Base-by-base conservation (phyloP, 305 asterid species). In the Ruellia speciosa region DNA sequence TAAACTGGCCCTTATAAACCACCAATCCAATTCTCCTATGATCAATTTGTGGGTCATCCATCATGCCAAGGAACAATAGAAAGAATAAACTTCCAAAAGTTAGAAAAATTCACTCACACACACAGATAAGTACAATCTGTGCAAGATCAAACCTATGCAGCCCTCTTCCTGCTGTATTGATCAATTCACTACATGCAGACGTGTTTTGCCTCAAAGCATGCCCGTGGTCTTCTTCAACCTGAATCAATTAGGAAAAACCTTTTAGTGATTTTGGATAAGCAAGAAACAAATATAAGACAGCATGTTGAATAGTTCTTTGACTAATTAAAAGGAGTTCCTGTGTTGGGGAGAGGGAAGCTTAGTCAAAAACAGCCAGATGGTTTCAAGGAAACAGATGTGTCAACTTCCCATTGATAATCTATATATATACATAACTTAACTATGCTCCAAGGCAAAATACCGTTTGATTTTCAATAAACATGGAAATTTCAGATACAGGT, bases 151-250 rank as follows among this genome's bases (percentile, higher is more conserved):
- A 86, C 97, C 97, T 85, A 63, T 79, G 78, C 50, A 89, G 79
- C 64, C 88, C 94, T 67, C 92, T 76, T 77, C 81, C 81, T 12
- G 90, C 81, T 58, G 73, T 70, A 70, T 59, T 71, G 67, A 84
- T 70, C 57, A 72, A 58, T 70, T 77, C 85, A 53, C 73, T 62
- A 75, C 80, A 73, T 59, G 71, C 64, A 64, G 92, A 81, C 9
- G 86, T 82, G 70, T 73, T 58, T 50, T 79, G 82, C 78, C 70
- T 76, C 74, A 72, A 54, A 34, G 76, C 64, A 67, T 66, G 71
- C 64, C 74, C 72, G 34, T 73, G 79, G 60, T 76, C 81, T 67
- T 79, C 82, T 57, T 76, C 80, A 64, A 84, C 80, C 97, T 89
- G 80, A 75, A 75, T 62, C 58, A 76, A 72, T 49, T 61, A 16